Base-by-base conservation (phyloP, 305 asterid genomes). In the Fraxinus latifolia region DNA sequence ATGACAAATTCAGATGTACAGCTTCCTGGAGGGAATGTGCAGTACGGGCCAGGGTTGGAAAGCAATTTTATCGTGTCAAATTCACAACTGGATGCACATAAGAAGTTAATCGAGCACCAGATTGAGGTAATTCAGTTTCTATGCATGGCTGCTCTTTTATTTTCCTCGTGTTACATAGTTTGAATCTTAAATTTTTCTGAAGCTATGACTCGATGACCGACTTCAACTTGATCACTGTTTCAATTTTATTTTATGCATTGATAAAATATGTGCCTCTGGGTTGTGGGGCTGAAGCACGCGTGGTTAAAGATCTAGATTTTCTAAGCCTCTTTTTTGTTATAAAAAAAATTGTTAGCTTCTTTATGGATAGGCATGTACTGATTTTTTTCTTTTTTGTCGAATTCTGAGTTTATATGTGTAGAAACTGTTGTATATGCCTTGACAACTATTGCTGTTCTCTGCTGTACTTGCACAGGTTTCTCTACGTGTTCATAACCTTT, bases 81-180 rank as follows among this genome's bases (percentile, higher is more conserved):
- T 17, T 50, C 86, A 42, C 84, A 80, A 39, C 67, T 84, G 78
- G 90, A 87, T 75, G 87, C 79, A 55, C 89, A 89, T 70, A 87
- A 65, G 83, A 81, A 74, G 33, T 60, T 81, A 76, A 67, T 89
- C 23, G 83, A 72, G 86, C 85, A 82, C 31, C 90, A 86, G 82
- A 87, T 89, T 80, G 84, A 89, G 90, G 90, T 86, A 79, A 31
- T 72, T 44, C 37, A 55, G 55, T 77, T 79, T 68, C 55, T 15
- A 12, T 17, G 9, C 79, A 78, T 19, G 17, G 19, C 74, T 68
- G 36, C 37, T 68, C 74, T 29, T 68, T 29, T 67, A 60, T 37
- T 76, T 77, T 21, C 67, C 29, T 11, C 6, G 25, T 23, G 47
- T n/a, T 23, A 4, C 29, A 44, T 39, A 17, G 71, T 19, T 21